These are phyloP conservation scores for Acorus gramineus DNA, from an alignment of 106 monocot genomes.

Conservation along the genomic window DNA sequence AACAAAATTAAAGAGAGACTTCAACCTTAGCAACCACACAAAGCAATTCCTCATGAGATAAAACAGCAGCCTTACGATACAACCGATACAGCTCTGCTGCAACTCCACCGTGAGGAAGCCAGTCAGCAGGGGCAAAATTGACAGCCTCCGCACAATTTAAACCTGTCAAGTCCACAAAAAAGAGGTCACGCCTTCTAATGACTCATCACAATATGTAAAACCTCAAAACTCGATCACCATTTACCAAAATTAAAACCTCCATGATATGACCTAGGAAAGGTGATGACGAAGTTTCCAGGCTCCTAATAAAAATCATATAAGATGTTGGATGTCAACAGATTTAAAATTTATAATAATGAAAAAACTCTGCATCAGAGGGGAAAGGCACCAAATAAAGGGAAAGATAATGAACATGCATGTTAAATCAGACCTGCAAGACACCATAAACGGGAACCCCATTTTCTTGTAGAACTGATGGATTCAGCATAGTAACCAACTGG, in stretches of 20 bases:
- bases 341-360: background rate
- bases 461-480: conserved; percentile 61
- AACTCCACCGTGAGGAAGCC: conserved; percentile 78
- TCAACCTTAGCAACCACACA: conserved; percentile 58
- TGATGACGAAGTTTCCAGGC: conserved; percentile 83
- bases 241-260: conserved; percentile 84
- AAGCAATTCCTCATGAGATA: conserved; percentile 79
- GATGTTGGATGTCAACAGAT: background rate
- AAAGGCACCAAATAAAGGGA: no score
- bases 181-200: conserved; percentile 7
- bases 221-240: background rate
- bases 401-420: background rate
- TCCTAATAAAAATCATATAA: conserved; percentile 20
- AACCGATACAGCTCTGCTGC: conserved; percentile 60
- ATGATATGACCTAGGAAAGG: conserved; percentile 75
- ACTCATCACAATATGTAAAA: background rate
- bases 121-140: conserved; percentile 82
- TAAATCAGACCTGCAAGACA: conserved; percentile 51
- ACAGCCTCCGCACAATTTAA: conserved; percentile 94
- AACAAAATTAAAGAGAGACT: background rate
- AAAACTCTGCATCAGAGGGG: background rate
- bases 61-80: conserved; percentile 60
- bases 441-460: conserved; percentile 73
- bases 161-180: conserved; percentile 21
- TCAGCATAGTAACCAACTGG: conserved; percentile 87